A percentile compares a stretch with the other conserved stretches of the same genome.
phyloP scores from a whole-genome alignment of 805 yeast species.

The Lachancea thermotolerans region DNA sequence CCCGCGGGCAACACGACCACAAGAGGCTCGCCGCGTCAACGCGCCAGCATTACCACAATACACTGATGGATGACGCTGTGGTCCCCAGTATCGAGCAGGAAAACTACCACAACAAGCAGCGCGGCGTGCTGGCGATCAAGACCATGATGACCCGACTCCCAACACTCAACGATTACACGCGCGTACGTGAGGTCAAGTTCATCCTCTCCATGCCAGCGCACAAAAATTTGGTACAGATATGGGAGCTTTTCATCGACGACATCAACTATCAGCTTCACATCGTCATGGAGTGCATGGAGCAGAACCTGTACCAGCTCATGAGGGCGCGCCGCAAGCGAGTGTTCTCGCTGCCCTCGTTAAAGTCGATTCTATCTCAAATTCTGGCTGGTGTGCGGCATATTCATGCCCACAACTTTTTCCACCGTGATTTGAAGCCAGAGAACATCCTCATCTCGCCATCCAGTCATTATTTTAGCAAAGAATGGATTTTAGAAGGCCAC shows the following conservation, averaged over 20 bases:
- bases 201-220: constrained; percentile 65
- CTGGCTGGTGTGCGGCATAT: constrained; percentile 77
- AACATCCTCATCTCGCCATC: constrained; percentile 69
- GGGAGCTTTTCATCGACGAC: constrained; percentile 74
- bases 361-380: constrained; percentile 63
- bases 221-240: constrained; percentile 61
- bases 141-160: constrained; percentile 56
- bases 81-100: constrained; percentile 20
- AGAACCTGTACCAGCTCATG: constrained; percentile 73
- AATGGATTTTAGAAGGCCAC: constrained; percentile 21
- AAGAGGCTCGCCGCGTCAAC: background rate
- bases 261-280: constrained; percentile 57
- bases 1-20: background rate
- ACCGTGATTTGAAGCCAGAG: constrained; percentile 92
- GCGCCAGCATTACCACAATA: constrained; percentile 20
- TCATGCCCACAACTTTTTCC: constrained; percentile 55
- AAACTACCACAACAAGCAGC: constrained; percentile 30
- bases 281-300: constrained; percentile 85
- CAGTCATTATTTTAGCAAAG: constrained; percentile 42
- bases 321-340: constrained; percentile 46
- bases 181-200: constrained; percentile 62
- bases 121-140: constrained; percentile 67
- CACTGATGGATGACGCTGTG: constrained; percentile 41
- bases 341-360: constrained; percentile 54
- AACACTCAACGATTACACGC: constrained; percentile 47